Conservation (phyloP, 2,329 filamentous ascomycete genomes). For the Sclerotinia minor region DNA sequence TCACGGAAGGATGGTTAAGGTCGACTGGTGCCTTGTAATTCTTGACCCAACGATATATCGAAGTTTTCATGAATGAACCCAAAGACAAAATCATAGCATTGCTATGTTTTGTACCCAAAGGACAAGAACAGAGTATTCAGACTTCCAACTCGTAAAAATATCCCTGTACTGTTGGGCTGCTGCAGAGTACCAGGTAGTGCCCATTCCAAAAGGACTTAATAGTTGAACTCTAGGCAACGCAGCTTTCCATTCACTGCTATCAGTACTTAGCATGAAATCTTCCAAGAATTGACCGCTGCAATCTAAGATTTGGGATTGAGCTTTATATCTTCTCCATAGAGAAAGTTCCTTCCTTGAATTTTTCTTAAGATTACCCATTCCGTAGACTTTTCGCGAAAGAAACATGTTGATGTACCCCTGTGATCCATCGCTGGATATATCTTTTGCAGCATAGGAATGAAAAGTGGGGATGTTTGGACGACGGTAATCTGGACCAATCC, state of each 20-base stretch:
- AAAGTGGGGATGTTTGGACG: background rate
- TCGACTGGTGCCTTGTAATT: too few relatives aligned
- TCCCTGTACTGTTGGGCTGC: background rate
- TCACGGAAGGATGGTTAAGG: too few relatives aligned
- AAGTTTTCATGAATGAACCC: background rate
- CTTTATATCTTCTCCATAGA: background rate
- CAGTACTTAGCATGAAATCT: background rate
- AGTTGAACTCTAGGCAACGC: background rate
- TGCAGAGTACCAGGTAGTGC: background rate
- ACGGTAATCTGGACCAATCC: background rate
- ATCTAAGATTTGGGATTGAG: background rate
- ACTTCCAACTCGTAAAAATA: background rate
- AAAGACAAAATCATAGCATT: background rate
- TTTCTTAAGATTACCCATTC: background rate
- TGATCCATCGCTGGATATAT: too few relatives aligned
- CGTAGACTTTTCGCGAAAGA: background rate
- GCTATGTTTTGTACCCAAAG: background rate
- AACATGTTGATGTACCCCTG: too few relatives aligned
- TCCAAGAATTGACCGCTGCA: background rate
- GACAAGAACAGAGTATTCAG: background rate
- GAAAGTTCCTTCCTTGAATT: background rate
- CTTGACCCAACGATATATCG: too few relatives aligned
- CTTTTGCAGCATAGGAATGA: background rate
- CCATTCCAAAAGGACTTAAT: background rate
- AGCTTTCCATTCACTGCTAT: background rate